Evolutionary conservation across 768 basidiomycete species (phyloP).

Genomic region (Cantharellus anzutake): DNA sequence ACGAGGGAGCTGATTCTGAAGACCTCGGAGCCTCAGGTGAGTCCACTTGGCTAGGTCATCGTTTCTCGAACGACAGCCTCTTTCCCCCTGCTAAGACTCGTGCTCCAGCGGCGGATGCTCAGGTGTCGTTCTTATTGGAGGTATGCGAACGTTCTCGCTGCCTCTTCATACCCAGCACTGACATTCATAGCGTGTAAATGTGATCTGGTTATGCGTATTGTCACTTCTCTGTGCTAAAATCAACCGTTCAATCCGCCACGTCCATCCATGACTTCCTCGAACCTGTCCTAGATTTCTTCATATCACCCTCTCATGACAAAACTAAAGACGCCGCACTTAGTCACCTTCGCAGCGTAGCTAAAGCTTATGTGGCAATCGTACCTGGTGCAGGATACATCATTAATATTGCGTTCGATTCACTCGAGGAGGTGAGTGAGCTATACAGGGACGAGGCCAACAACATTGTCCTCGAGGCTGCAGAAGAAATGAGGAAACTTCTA

Average conservation of each 20-base stretch:
- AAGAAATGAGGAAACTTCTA: conserved; percentile 18
- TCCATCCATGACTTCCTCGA: conserved; percentile 14
- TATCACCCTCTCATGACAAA: conserved; percentile 9
- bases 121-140: too few species aligned
- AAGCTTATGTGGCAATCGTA: conserved; percentile 23
- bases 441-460: conserved; percentile 24
- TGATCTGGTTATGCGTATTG: conserved; percentile 26
- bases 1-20: too few species aligned
- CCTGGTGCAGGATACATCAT: conserved; percentile 23
- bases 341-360: conserved; percentile 23
- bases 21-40: too few species aligned
- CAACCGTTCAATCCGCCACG: conserved; percentile 19
- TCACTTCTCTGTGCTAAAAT: conserved; percentile 23
- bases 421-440: conserved; percentile 21
- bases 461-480: conserved; percentile 20
- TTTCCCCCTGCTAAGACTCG: too few species aligned
- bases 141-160: too few species aligned
- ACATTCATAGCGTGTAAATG: too few species aligned
- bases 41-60: too few species aligned
- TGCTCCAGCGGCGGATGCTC: too few species aligned
- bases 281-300: conserved; percentile 13
- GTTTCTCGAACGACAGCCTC: too few species aligned
- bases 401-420: conserved; percentile 26
- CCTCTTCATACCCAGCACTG: too few species aligned
- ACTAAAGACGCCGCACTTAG: conserved; percentile 18